Conservation (phyloP, 2,329 filamentous ascomycete genomes). For the Hymenoscyphus fructigenus region DNA sequence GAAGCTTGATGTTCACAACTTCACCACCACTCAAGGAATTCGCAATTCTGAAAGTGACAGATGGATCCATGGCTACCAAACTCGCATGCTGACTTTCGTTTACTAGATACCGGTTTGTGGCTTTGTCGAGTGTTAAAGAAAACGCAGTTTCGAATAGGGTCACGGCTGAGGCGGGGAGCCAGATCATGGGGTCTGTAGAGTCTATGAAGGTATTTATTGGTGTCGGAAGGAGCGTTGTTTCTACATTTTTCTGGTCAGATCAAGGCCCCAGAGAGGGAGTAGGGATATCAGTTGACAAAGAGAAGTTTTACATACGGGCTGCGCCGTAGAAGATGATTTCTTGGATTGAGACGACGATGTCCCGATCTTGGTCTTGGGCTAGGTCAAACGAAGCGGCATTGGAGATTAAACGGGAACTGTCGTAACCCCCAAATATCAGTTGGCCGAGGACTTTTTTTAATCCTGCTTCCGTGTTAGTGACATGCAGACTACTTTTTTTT, state of each 20-base stretch:
- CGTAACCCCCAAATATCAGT: slow-evolving; percentile 42
- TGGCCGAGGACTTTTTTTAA: slow-evolving; percentile 38
- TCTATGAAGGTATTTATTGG: slow-evolving; percentile 37
- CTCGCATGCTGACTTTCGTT: slow-evolving; percentile 26
- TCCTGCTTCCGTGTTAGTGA: slow-evolving; percentile 8
- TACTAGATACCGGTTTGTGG: slow-evolving; percentile 37
- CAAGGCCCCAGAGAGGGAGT: too few species aligned
- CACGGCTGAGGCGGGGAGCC: slow-evolving; percentile 39
- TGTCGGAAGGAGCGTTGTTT: slow-evolving; percentile 25
- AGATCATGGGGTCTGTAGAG: slow-evolving; percentile 41
- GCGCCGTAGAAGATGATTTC: slow-evolving; percentile 30
- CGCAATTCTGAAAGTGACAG: slow-evolving; percentile 38
- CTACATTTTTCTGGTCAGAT: too few species aligned
- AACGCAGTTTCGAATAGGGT: slow-evolving; percentile 37
- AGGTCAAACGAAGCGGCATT: slow-evolving; percentile 41
- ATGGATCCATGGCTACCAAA: slow-evolving; percentile 32
- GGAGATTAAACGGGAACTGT: slow-evolving; percentile 39
- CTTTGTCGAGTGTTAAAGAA: slow-evolving; percentile 38
- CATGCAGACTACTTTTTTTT: neutral
- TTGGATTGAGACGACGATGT: slow-evolving; percentile 40
- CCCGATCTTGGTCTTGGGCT: slow-evolving; percentile 39
- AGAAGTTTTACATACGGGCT: neutral
- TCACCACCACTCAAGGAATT: slow-evolving; percentile 26
- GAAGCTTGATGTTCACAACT: slow-evolving; percentile 35
- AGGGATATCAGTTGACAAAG: too few species aligned